A percentile compares a stretch with the other conserved stretches of the same genome.
Conservation (phyloP, 2,329 filamentous ascomycete genomes). For the Claviceps cyperi region DNA sequence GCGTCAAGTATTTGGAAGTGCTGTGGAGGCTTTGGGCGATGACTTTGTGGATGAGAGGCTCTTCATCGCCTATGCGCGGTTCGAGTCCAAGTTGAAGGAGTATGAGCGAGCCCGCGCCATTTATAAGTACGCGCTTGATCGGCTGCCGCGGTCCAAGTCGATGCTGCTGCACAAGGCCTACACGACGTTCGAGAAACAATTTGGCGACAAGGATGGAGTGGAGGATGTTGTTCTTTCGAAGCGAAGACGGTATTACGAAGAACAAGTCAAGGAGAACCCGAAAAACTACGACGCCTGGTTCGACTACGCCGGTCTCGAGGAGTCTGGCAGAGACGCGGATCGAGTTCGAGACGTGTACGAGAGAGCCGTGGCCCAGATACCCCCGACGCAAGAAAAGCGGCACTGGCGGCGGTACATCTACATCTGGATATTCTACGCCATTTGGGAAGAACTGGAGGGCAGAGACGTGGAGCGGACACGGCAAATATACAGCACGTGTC, state of each 20-base stretch:
- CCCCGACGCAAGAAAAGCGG: constrained; percentile 88
- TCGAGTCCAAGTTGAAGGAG: constrained; percentile 88
- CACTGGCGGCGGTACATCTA: constrained; percentile 98
- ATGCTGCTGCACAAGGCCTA: constrained; percentile 81
- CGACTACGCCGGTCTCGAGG: constrained; percentile 83
- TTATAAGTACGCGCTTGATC: constrained; percentile 91
- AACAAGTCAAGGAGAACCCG: constrained; percentile 81
- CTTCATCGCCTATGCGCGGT: constrained; percentile 90
- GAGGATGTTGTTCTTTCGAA: constrained; percentile 96
- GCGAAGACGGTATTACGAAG: constrained; percentile 82
- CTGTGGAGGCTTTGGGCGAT: constrained; percentile 80
- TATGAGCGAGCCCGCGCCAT: constrained; percentile 87
- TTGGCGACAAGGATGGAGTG: constrained; percentile 81
- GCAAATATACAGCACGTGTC: constrained; percentile 80
- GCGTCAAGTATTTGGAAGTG: constrained; percentile 76
- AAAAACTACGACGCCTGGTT: constrained; percentile 98
- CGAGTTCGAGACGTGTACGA: constrained; percentile 88
- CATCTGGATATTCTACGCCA: constrained; percentile 91
- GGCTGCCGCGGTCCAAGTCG: constrained; percentile 76
- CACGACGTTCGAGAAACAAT: constrained; percentile 97
- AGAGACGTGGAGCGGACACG: constrained; percentile 65
- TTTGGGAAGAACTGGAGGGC: constrained; percentile 84
- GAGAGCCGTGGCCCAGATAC: constrained; percentile 85
- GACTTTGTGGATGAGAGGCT: constrained; percentile 93
- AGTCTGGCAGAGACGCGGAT: constrained; percentile 67